Conservation (phyloP, 2,329 filamentous ascomycete genomes). For the Basipetospora chlamydospora region DNA sequence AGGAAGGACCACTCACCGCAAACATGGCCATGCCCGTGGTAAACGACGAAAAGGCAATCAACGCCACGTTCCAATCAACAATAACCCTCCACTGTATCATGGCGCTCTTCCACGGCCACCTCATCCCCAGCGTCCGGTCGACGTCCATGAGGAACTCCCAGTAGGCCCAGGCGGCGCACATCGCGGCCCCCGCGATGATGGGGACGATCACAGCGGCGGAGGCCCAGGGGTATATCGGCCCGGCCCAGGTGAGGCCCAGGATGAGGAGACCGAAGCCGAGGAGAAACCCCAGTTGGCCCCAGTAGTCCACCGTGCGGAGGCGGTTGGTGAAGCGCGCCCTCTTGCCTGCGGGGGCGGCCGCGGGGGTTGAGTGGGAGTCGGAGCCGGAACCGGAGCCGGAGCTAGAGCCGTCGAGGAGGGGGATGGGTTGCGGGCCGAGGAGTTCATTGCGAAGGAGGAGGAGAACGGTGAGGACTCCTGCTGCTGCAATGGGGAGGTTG, state of each 20-base stretch:
- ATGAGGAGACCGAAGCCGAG: conserved; percentile 38
- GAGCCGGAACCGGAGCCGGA: conserved; percentile 18
- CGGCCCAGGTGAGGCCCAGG: conserved; percentile 41
- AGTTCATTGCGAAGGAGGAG: conserved; percentile 44
- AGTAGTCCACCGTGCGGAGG: conserved; percentile 38
- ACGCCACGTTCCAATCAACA: conserved; percentile 37
- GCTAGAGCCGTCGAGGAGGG: conserved; percentile 28
- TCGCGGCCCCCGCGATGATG: conserved; percentile 27
- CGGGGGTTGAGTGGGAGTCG: too few species aligned
- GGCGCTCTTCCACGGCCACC: conserved; percentile 38
- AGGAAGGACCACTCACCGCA: conserved; percentile 22
- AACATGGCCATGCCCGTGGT: conserved; percentile 41
- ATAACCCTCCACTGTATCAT: conserved; percentile 52
- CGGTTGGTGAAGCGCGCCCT: conserved; percentile 25
- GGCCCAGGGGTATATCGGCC: conserved; percentile 36
- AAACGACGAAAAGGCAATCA: conserved; percentile 50
- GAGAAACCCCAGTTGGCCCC: conserved; percentile 42
- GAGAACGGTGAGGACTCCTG: conserved; percentile 38
- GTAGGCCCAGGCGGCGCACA: conserved; percentile 26
- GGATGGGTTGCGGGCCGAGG: conserved; percentile 33
- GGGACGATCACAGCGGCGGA: conserved; percentile 33
- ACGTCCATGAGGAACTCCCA: conserved; percentile 42
- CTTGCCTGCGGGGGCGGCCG: too few species aligned
- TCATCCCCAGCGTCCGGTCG: conserved; percentile 26
- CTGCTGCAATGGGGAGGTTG: conserved; percentile 38